A percentile compares a stretch with the other conserved stretches of the same genome.
Conservation (phyloP, 768 basidiomycete species). For the Lactifluus echinatus region DNA sequence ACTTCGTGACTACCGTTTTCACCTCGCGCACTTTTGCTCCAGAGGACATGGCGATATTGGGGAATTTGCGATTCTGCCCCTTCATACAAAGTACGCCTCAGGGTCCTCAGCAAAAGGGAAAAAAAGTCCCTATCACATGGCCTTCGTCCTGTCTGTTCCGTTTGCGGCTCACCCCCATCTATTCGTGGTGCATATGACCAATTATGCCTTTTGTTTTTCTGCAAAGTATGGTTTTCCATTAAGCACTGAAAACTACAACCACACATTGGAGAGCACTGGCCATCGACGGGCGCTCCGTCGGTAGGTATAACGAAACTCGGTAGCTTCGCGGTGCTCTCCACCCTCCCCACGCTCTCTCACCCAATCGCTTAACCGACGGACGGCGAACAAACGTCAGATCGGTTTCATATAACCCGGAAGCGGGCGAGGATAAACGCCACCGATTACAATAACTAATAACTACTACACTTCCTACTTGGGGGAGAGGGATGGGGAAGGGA, state of each 20-base stretch:
- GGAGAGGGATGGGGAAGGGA: background rate
- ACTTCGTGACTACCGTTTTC: background rate
- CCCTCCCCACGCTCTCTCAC: constrained; percentile 1
- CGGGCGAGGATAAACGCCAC: constrained; percentile 12
- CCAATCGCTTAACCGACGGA: constrained; percentile 11
- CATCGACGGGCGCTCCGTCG: constrained; percentile 13
- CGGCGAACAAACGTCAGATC: constrained; percentile 16
- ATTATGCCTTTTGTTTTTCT: background rate
- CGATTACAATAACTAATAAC: constrained; percentile 10
- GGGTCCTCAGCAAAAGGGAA: background rate
- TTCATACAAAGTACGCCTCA: background rate
- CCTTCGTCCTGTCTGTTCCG: too few species aligned
- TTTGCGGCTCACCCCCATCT: too few species aligned
- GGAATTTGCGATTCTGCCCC: background rate
- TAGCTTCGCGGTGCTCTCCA: background rate
- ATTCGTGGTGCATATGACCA: too few species aligned
- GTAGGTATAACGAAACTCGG: constrained; percentile 12
- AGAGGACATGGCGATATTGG: background rate
- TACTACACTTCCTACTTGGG: background rate
- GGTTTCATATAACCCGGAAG: constrained; percentile 9
- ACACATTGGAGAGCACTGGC: too few species aligned
- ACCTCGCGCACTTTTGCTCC: background rate
- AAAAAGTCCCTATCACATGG: too few species aligned
- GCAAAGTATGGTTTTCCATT: background rate
- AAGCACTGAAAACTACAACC: too few species aligned